Evolutionary conservation across 2,329 filamentous ascomycete species (phyloP), one percentile per base, ranked within the genome.

Genomic region (Thielaviopsis musarum): DNA sequence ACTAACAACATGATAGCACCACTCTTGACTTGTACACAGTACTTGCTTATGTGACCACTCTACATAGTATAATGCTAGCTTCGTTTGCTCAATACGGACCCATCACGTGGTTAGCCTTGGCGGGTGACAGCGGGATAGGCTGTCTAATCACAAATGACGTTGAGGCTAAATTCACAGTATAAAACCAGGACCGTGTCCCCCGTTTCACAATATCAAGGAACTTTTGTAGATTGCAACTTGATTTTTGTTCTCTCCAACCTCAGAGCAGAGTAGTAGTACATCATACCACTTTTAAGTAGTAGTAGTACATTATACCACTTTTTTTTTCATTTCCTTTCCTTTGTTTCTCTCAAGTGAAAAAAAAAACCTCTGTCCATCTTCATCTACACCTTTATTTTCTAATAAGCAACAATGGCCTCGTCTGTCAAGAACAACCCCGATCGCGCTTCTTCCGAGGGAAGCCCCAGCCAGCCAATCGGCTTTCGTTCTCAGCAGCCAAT

Each of bases 401-500:
- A 21, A 19, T 21, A 49, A 49, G 2, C 19, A 15, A 45, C 13
- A n/a, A 49, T 49, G 45, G n/a, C 45, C 19, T 49, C 45, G 1
- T 49, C 45, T 49, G 17, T 10, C n/a, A 49, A 49, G 45, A 49
- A 21, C 45, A n/a, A 49, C 45, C n/a, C 45, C 7, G 45, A 49
- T 3, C 17, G 10, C 9, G 17, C 45, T 7, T 49, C 45, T 21
- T 10, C 45, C 19, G 45, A 34, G 10, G 30, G 45, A 49, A 21
- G 45, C 45, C 45, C 45, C 3, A 49, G 45, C 45, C n/a, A 49
- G 1, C 45, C 45, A 4, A 67, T 67, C 54, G 77, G 77, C 62
- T 78, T 82, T 69, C 73, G 74, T 54, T 66, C 75, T 13, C 72
- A 77, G 69, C 72, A 73, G 49, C 72, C 82, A 66, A 85, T 90